phyloP scores from a whole-genome alignment of 2,329 filamentous ascomycete genomes.

The Cladophialophora yegresii region DNA sequence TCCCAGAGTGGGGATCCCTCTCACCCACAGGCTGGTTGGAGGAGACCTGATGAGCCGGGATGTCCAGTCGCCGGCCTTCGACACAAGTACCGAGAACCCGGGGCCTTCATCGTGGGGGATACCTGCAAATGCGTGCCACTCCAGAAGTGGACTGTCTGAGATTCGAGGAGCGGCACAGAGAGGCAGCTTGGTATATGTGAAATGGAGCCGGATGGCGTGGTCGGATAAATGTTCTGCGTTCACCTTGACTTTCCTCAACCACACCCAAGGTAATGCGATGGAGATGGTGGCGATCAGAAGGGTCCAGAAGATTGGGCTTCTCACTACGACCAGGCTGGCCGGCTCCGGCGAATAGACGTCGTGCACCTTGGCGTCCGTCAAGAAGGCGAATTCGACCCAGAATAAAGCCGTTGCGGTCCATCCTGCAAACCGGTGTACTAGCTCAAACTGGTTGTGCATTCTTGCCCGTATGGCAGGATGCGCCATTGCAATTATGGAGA shows the following conservation, averaged over 20 bases:
- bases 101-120: conserved; percentile 61
- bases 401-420: conserved; percentile 68
- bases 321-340: conserved; percentile 40
- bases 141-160: conserved; percentile 63
- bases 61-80: conserved; percentile 77
- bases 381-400: conserved; percentile 63
- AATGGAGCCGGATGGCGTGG: conserved; percentile 72
- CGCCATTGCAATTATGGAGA: conserved; percentile 63
- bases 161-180: conserved; percentile 62
- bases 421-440: conserved; percentile 71
- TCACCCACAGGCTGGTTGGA: conserved; percentile 66
- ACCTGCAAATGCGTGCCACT: conserved; percentile 77
- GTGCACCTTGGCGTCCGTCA: conserved; percentile 46
- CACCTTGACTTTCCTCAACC: conserved; percentile 68
- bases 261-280: conserved; percentile 71
- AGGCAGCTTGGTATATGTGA: conserved; percentile 63
- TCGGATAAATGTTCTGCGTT: conserved; percentile 66
- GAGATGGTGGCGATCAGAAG: conserved; percentile 64
- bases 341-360: conserved; percentile 27
- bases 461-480: conserved; percentile 64
- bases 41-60: conserved; percentile 62
- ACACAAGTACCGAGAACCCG: conserved; percentile 69
- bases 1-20: conserved; percentile 67
- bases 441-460: conserved; percentile 70
- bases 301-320: conserved; percentile 67